These are phyloP conservation scores for Colletotrichum tofieldiae DNA, from an alignment of 2,329 filamentous ascomycete species.

Conservation along the genomic window DNA sequence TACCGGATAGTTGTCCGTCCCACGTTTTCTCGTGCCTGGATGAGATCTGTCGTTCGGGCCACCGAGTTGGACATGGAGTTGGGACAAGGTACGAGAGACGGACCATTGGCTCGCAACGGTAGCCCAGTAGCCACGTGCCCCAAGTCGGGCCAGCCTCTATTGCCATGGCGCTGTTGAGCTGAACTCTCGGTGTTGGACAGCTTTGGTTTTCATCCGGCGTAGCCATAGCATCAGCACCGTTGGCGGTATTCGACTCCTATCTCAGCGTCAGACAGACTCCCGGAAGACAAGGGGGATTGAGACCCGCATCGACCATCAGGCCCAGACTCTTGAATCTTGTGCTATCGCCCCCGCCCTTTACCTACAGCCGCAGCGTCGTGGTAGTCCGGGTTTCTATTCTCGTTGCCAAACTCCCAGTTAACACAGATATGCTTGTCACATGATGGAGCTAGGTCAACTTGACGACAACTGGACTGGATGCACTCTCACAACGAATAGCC, in stretches of 20 bases:
- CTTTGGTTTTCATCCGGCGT: background rate
- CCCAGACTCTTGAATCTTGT: background rate
- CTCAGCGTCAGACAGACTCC: background rate
- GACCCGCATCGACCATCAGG: background rate
- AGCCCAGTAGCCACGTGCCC: slow-evolving; percentile 9
- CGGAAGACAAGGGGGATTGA: background rate
- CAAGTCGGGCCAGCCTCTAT: background rate
- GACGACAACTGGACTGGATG: background rate
- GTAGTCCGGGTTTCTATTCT: background rate
- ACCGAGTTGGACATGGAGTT: background rate
- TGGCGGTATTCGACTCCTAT: background rate
- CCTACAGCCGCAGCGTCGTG: background rate
- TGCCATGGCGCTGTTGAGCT: background rate
- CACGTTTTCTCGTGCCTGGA: slow-evolving; percentile 34
- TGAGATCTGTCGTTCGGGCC: slow-evolving; percentile 10
- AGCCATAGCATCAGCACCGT: background rate
- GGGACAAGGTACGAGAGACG: slow-evolving; percentile 2
- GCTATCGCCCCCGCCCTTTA: background rate
- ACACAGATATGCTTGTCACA: too few species aligned
- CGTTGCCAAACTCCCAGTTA: background rate
- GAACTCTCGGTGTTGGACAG: background rate
- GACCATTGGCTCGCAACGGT: background rate
- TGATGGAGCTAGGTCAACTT: background rate
- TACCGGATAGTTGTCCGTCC: slow-evolving; percentile 29
- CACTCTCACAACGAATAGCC: background rate